Evolutionary conservation across 306 rosid genomes (phyloP), one percentile per base, ranked within the genome.

Genomic region (Cucurbita ficifolia): DNA sequence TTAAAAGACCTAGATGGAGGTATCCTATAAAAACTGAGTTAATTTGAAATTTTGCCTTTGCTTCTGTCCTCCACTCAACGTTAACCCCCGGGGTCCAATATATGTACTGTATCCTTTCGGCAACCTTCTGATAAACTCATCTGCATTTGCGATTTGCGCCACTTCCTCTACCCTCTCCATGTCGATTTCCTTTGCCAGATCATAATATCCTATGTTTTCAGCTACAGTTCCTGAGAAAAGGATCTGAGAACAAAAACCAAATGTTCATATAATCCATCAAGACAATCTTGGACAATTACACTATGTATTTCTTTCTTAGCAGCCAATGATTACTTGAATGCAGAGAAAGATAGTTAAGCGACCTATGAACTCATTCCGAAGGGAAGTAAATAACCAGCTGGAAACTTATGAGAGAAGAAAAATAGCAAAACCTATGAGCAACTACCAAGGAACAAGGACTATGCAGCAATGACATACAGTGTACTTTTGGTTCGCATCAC

Each of bases 21-120:
- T 5, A 43, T 16, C 65, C 33, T 54, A 68, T 50, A 79, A 76
- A 36, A 24, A 38, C 16, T 40, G 68, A 52, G 71, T 75, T 46
- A 48, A 64, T 67, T 61, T 22, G 36, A 76, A 81, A 2, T 35
- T 76, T 62, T 75, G 42, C 98, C 98, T 88, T 84, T 88, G 98
- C 86, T 86, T 90, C 79, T 93, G 97, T 78, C 98, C 98, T 73
- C 98, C 97, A 54, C 97, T 93, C 84, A 90, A 77, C 65, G 78
- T 82, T 73, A 88, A 93, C 75, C 98, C 96, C 78, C 97, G 84
- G 33, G 93, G 98, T 83, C 98, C 97, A 36, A 93, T 85, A 68
- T 90, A 70, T 64, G 97, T 87, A 56, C 81, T 45, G 64, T 87
- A 93, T 72, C 97, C 93, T 70, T 93, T 82, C 16, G 97, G 96